Evolutionary conservation across 2,329 filamentous ascomycete genomes (phyloP), one percentile per base, ranked within the genome.

Genomic region (Fusarium scirpi): DNA sequence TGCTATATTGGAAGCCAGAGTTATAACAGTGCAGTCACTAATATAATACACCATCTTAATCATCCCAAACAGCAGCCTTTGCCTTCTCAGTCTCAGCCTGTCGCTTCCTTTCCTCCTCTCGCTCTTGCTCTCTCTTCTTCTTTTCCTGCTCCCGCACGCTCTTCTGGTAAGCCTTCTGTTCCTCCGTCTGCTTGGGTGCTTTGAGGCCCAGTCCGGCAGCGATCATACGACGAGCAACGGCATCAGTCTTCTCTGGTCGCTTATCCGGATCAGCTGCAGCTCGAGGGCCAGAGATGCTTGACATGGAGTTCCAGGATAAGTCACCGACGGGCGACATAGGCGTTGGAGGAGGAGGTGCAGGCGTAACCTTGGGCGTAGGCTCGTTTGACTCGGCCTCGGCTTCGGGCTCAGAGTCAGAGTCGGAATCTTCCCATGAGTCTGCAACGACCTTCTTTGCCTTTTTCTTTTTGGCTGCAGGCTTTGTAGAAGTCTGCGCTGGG

Each of bases 231-330:
- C 92, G 89, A 8, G 96, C 96, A 41, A 97, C 94, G 1, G 94
- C 93, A 66, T 97, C 97, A 67, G 94, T 97, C 85, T 97, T 99
- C 81, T 97, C 94, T 0, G 94, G 95, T 41, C 92, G 83, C 59
- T 74, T 71, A 5, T 64, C 48, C 12, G 70, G 32, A 8, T 74
- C 71, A 30, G 54, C 59, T n/a, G 47, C 51, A n/a, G 43, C 45
- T 18, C 41, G 34, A 34, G 41, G 55, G 27, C 54, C 65, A 8
- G 71, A 18, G 44, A 52, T n/a, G 57, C 70, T 59, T 68, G 56
- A 25, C 12, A 45, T 49, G 6, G 73, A 40, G 3, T 63, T 64
- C 75, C 74, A 76, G 48, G 71, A 63, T 4, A 45, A 51, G 48
- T 73, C 53, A 72, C 75, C 65, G 12, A 61, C 62, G 1, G 89